Base-by-base conservation (phyloP, 2,329 filamentous ascomycete species). In the Ophiostoma tasmaniense region DNA sequence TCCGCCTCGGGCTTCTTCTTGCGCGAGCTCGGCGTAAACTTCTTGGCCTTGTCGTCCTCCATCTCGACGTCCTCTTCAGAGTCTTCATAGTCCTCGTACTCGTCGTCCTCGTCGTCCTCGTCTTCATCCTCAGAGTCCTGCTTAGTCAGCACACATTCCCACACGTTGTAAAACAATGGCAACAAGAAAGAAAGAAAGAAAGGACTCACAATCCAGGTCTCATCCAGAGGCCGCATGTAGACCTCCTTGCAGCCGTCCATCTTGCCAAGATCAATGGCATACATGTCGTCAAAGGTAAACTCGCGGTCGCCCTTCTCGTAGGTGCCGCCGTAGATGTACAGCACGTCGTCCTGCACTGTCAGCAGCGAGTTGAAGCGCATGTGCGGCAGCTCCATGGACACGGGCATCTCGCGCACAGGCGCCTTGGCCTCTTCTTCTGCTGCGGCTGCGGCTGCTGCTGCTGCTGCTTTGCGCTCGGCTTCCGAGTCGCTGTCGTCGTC, bases 261-360 rank as follows among this genome's bases (percentile, higher is more conserved):
- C 78, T 97, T 97, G 70, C 90, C 93, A n/a, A 99, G 83, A 75
- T 99, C 93, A 70, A 98, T 88, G 1, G 92, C 89, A 79, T 96
- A 96, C 78, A 99, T 83, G 75, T 99, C 95, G 74, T 97, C 93
- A 78, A 98, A 97, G 0, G 93, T 98, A 75, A 91, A 97, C 78
- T 99, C 95, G 28, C 92, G 86, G 75, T 99, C 95, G 22, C 92
- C 94, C 76, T 96, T 95, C 76, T 99, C 95, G 75, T 90, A 97
- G 0, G 94, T 99, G 22, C 95, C 95, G 37, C 95, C 93, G 75
- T 96, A 98, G 68, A 98, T 92, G 79, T 94, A 99, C 0, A 98
- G 83, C 10, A 91, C 88, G 77, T 99, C 95, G 73, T 93, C 92
- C 78, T 98, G 93, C 0, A 98, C 92, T 0, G 94, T 88, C 52